Conservation (phyloP, 1,139 yeast species). For the Pichia cactophila region DNA sequence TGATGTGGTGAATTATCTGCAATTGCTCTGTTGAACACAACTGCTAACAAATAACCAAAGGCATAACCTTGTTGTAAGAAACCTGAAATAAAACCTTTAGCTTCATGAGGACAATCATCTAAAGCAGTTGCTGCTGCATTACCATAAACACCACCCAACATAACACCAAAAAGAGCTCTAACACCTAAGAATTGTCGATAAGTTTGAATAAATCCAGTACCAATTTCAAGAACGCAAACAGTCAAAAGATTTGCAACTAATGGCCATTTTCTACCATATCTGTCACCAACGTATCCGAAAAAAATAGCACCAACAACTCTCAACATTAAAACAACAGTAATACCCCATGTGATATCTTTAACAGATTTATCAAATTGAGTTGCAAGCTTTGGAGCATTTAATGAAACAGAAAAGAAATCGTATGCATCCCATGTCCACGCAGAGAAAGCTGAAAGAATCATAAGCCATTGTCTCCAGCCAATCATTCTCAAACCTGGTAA, state of each 20-base stretch:
- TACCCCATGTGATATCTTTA: conserved; percentile 67
- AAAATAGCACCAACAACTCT: conserved; percentile 72
- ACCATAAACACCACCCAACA: conserved; percentile 70
- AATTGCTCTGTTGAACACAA: conserved; percentile 56
- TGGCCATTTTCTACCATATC: conserved; percentile 70
- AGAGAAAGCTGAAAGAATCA: conserved; percentile 53
- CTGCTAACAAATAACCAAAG: conserved; percentile 59
- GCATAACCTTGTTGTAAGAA: conserved; percentile 69
- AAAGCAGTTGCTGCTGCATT: conserved; percentile 60
- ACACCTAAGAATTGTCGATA: conserved; percentile 61
- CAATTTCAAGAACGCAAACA: conserved; percentile 58
- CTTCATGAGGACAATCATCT: conserved; percentile 56
- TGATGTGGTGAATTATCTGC: conserved; percentile 43
- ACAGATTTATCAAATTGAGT: conserved; percentile 40
- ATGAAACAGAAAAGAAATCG: conserved; percentile 66
- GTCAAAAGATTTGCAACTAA: conserved; percentile 45
- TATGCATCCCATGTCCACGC: conserved; percentile 81
- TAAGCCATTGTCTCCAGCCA: conserved; percentile 48
- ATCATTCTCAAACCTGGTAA: conserved; percentile 43
- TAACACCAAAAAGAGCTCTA: conserved; percentile 58
- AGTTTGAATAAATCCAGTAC: conserved; percentile 63
- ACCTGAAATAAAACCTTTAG: conserved; percentile 60
- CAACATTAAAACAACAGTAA: conserved; percentile 70
- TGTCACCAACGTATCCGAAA: conserved; percentile 61
- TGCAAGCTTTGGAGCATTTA: conserved; percentile 53